Evolutionary conservation across 78 protist genomes (phyloP).

Genomic region (Creolimax fragrantissima): DNA sequence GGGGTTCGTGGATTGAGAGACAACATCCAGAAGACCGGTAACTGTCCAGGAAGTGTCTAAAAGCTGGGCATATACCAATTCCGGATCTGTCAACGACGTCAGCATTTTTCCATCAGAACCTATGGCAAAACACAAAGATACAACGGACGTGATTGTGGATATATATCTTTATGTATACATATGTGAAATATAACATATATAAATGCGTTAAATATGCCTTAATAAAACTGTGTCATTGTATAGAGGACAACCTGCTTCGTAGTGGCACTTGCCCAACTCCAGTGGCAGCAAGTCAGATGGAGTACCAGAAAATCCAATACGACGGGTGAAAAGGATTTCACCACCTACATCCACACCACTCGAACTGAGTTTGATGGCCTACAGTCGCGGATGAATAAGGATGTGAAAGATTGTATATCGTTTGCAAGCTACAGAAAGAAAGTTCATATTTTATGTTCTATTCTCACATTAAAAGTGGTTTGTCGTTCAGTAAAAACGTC

Average conservation of each 20-base stretch:
- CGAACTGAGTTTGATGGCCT: conserved; percentile 41
- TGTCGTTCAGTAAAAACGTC: no score
- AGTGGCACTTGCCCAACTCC: conserved; percentile 59
- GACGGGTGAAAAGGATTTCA: conserved; percentile 36
- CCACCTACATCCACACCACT: conserved; percentile 65
- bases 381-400: no score
- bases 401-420: no score
- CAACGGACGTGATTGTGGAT: background rate
- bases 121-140: background rate
- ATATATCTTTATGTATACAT: background rate
- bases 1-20: conserved; percentile 27
- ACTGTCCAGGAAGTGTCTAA: background rate
- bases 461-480: no score
- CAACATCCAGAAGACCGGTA: background rate
- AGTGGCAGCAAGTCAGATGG: conserved; percentile 64
- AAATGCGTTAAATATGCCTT: no score
- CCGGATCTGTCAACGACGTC: conserved; percentile 32
- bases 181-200: no score
- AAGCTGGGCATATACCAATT: background rate
- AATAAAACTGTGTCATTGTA: background rate
- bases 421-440: no score
- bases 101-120: conserved; percentile 54
- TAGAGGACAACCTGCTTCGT: conserved; percentile 43
- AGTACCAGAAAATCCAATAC: conserved; percentile 67
- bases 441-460: no score